Evolutionary conservation across 495 filamentous ascomycete species (phyloP).

Genomic region (Hypoxylon subgilvum): DNA sequence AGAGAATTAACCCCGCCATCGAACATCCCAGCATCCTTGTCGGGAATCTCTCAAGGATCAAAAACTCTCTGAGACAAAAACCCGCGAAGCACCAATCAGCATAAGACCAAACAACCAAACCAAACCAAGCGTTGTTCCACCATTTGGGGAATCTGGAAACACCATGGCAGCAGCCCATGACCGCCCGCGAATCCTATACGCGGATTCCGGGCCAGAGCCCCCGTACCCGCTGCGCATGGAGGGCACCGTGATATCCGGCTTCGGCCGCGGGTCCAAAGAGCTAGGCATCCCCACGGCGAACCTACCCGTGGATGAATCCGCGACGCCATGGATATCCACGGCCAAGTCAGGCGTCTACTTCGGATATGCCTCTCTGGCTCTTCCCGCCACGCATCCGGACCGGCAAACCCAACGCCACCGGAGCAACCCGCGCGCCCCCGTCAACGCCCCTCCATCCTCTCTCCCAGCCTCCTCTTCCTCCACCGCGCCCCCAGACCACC

Average conservation of each 20-base stretch:
- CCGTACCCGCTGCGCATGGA: constrained; percentile 84
- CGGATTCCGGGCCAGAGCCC: constrained; percentile 68
- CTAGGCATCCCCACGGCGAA: constrained; percentile 97
- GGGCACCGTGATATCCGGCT: constrained; percentile 87
- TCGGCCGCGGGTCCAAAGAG: constrained; percentile 92
- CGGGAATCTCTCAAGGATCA: neutral
- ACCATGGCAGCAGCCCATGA: constrained; percentile 27
- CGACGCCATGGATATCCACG: constrained; percentile 70
- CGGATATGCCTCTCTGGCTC: constrained; percentile 75
- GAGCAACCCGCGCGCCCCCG: constrained; percentile 23
- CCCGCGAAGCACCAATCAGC: neutral
- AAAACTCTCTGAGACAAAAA: neutral
- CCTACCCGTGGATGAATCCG: constrained; percentile 78
- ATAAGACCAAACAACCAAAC: constrained; percentile 7
- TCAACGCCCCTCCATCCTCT: constrained; percentile 4
- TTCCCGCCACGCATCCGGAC: constrained; percentile 54
- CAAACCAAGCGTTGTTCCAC: neutral
- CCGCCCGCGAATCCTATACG: constrained; percentile 71
- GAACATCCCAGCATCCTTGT: neutral
- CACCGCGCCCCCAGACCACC: neutral
- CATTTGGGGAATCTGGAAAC: neutral
- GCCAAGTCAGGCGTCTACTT: constrained; percentile 86
- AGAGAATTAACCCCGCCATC: constrained; percentile 16
- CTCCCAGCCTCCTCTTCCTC: neutral
- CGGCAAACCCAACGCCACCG: constrained; percentile 2